Percentiles rank a stretch among this genome's conserved stretches.
These are phyloP conservation scores for Meripilus lineatus DNA, from an alignment of 1,284 basidiomycete species.

Conservation along the genomic window DNA sequence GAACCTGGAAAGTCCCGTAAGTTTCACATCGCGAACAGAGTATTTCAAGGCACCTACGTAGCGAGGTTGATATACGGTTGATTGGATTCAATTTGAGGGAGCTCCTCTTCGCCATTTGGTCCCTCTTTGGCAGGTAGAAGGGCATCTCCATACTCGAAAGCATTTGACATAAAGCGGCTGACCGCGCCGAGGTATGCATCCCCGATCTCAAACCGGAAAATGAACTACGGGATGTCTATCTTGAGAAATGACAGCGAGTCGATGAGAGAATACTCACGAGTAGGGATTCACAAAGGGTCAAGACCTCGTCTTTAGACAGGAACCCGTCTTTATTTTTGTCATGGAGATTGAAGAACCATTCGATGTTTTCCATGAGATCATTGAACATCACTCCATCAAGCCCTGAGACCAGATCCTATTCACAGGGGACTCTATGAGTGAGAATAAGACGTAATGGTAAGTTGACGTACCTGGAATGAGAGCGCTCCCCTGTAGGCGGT, in stretches of 20 bases:
- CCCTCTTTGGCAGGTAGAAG: constrained; percentile 52
- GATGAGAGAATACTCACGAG: constrained; percentile 51
- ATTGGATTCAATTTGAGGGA: constrained; percentile 56
- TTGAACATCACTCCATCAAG: constrained; percentile 92
- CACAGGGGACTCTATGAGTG: neutral
- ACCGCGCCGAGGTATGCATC: constrained; percentile 96
- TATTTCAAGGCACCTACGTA: constrained; percentile 45
- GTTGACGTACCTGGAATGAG: constrained; percentile 69
- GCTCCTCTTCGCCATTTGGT: constrained; percentile 38
- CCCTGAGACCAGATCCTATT: constrained; percentile 85
- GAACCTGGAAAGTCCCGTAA: constrained; percentile 66
- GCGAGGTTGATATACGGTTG: constrained; percentile 85
- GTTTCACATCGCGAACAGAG: constrained; percentile 10
- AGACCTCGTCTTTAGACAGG: constrained; percentile 93
- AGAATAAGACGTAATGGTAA: neutral
- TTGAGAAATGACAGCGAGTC: neutral
- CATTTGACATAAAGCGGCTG: constrained; percentile 94
- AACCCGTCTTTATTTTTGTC: constrained; percentile 95
- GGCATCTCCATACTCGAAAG: constrained; percentile 94
- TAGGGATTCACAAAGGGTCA: constrained; percentile 92
- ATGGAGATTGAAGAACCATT: constrained; percentile 97
- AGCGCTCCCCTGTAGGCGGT: constrained; percentile 72
- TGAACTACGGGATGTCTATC: constrained; percentile 56
- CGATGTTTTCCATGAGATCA: constrained; percentile 96
- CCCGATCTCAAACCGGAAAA: constrained; percentile 96